Evolutionary conservation across 306 rosid genomes (phyloP).

Genomic region (Ceratonia siliqua): DNA sequence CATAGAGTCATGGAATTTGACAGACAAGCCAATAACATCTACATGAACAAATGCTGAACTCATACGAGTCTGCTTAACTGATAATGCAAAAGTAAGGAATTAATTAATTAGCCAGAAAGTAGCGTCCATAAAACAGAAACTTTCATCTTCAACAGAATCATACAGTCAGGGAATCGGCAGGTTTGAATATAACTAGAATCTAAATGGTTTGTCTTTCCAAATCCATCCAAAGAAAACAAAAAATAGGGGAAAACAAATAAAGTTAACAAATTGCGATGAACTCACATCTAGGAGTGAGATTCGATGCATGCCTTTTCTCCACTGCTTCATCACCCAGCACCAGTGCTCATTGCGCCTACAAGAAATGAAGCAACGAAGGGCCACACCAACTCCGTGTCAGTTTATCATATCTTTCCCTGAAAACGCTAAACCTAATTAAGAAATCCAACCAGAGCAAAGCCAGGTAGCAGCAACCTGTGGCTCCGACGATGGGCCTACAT

Average conservation of each 20-base stretch:
- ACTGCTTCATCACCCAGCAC: slow-evolving; percentile 45
- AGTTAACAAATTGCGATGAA: background rate
- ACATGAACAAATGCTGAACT: too few species aligned
- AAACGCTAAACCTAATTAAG: slow-evolving; percentile 44
- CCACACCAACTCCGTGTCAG: slow-evolving; percentile 5
- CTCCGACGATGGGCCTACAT: slow-evolving; percentile 59
- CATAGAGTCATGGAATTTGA: too few species aligned
- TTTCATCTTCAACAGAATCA: too few species aligned
- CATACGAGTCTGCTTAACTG: too few species aligned
- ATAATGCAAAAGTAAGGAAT: too few species aligned
- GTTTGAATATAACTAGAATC: background rate
- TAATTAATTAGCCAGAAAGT: too few species aligned
- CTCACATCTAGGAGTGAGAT: slow-evolving; percentile 93
- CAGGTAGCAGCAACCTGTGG: slow-evolving; percentile 53
- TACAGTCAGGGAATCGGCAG: too few species aligned
- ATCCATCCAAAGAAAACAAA: background rate
- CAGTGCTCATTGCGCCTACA: slow-evolving; percentile 57
- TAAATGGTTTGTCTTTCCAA: background rate
- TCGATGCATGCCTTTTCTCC: slow-evolving; percentile 58
- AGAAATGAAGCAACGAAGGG: slow-evolving; percentile 22
- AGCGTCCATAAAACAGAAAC: background rate
- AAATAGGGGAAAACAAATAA: background rate
- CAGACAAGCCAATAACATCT: too few species aligned
- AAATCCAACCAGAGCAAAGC: slow-evolving; percentile 13
- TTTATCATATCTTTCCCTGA: background rate